Conservation (phyloP, 106 monocot genomes). For the Dendrobium nobile region DNA sequence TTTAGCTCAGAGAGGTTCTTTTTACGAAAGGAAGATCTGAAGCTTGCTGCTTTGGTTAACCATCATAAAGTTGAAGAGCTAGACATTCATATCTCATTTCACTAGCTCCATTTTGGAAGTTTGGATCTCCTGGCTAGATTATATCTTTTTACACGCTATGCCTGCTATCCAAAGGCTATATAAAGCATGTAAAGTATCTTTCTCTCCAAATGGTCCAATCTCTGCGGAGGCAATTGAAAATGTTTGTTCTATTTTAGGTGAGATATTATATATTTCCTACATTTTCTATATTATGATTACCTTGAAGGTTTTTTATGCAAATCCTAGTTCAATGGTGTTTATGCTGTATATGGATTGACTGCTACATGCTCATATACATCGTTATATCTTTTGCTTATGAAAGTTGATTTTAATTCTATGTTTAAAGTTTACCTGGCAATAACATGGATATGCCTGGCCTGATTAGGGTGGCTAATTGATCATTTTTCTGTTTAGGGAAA, state of each 20-base stretch:
- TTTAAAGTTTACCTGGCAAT: not conserved
- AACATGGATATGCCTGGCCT: too few relatives aligned
- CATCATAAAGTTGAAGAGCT: conserved; percentile 10
- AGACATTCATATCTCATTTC: not conserved
- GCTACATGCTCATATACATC: not conserved
- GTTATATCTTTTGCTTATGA: not conserved
- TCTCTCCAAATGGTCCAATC: conserved; percentile 51
- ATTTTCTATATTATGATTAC: not conserved
- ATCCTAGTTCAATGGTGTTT: not conserved
- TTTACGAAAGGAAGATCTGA: not conserved
- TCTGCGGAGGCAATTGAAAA: conserved; percentile 59
- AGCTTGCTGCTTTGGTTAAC: not conserved
- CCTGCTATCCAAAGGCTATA: conserved; percentile 45
- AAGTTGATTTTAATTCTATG: not conserved
- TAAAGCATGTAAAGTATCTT: conserved; percentile 52
- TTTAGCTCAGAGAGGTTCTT: not conserved
- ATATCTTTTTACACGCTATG: conserved; percentile 31
- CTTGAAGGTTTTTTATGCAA: not conserved
- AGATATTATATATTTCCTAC: not conserved
- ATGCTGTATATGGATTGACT: not conserved
- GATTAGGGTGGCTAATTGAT: too few relatives aligned
- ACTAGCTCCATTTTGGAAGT: not conserved
- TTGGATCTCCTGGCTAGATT: conserved; percentile 2
- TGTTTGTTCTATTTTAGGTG: conserved; percentile 56
- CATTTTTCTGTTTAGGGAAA: too few relatives aligned